Evolutionary conservation across 192 early-diverging fungal species (phyloP), one percentile per base, ranked within the genome.

Genomic region (Backusella tarrabulga): DNA sequence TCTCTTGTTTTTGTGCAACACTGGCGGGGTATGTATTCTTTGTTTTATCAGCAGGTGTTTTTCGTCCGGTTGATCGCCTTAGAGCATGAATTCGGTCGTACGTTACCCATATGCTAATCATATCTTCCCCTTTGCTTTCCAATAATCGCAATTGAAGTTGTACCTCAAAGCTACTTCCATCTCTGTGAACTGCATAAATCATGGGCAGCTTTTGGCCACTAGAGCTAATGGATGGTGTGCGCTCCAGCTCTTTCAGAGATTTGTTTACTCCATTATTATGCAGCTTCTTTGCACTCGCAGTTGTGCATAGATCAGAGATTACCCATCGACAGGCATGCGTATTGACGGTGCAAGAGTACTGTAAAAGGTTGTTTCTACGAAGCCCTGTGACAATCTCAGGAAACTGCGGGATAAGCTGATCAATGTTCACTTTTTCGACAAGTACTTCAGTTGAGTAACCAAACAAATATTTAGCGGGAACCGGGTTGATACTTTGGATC

Each of bases 381-480:
- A 91, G 71, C 21, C 80, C 71, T 14, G 81, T 76, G 11, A 89
- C 60, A 40, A 91, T 78, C 6, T 76, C 72, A 50, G 87, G 84
- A 32, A 90, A 90, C 60, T 90, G 85, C 19, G 90, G 91, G 42
- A 92, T 75, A 60, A 92, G 41, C n/a, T 87, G 79, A 26, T 83
- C 77, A 73, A 92, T 88, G 26, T 85, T 79, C 19, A 79, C 74
- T 23, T 84, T 86, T 46, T 87, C 86, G 0, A 87, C 86, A 17
- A 90, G 67, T 9, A 81, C 87, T 23, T 83, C 77, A 3, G 85
- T 71, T 7, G 78, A 68, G 72, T 84, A 85, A 54, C 91, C 91
- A 81, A 92, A 92, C 11, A 92, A 74, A 66, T 90, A 91, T 76
- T 90, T 91, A 11, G 87, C 86, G 63, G 90, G 88, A 3, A 87